Evolutionary conservation across 2,329 filamentous ascomycete genomes (phyloP), one percentile per base, ranked within the genome.

Genomic region (Aspergillus bombycis): DNA sequence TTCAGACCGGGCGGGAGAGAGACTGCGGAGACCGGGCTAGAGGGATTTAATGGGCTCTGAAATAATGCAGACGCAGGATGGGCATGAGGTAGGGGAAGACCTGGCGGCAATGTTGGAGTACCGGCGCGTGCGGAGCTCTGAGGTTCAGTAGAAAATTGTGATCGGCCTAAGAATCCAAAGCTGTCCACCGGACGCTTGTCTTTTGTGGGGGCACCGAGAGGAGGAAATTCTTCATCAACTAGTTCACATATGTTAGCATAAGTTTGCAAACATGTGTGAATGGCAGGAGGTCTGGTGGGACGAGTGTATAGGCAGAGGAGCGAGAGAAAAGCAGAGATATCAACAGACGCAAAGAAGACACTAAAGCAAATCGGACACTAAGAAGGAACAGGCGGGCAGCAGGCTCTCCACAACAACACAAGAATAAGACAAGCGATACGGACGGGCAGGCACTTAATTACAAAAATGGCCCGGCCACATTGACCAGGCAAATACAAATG

Each of bases 221-320:
- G 81, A 32, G 81, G 80, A 54, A 83, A 83, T 19, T 83, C 80
- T 68, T 81, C 77, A 56, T 81, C 77, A 65, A 81, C 80, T 77
- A 75, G 71, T 70, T 64, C 34, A 43, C 58, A 43, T 30, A 41
- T 36, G 70, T 78, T 68, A 79, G 77, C 71, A 65, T 62, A 52
- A 50, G 46, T n/a, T 60, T 21, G 28, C 52, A 34, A 32, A 67
- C 32, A 57, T 46, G 58, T 48, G 45, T 50, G 48, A 26, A 58
- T 63, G 66, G 57, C 10, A 34, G 10, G 30, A 16, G 12, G 30
- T 36, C 41, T 50, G 45, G 41, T 64, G 52, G 38, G 57, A 57
- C 65, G 50, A 36, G 45, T 53, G 54, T 54, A 50, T 62, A 64
- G 48, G 62, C 34, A 64, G 62, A 62, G 56, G 57, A 26, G 6